A percentile compares a stretch with the other conserved stretches of the same genome.
These are phyloP conservation scores for Trichoderma atroviride DNA, from an alignment of 2,329 filamentous ascomycete genomes.

Conservation along the genomic window DNA sequence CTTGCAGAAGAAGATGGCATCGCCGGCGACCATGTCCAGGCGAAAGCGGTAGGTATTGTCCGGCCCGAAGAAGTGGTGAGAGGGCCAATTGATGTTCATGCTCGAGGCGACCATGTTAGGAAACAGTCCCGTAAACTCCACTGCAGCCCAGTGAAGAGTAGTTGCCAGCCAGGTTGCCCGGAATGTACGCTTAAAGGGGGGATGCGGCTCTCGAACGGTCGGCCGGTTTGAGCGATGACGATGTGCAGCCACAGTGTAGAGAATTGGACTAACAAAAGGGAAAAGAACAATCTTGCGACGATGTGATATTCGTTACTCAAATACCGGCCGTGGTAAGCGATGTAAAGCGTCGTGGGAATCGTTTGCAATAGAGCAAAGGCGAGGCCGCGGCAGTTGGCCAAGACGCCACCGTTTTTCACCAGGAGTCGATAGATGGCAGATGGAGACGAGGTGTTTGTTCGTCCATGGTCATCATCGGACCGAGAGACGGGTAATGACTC, in stretches of 20 bases:
- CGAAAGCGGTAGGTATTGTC: constrained; percentile 39
- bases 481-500: constrained; percentile 35
- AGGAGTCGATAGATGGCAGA: constrained; percentile 59
- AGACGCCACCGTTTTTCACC: constrained; percentile 62
- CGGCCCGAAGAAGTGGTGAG: constrained; percentile 42
- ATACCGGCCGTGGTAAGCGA: background rate
- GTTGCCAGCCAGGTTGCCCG: constrained; percentile 70
- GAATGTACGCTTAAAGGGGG: constrained; percentile 66
- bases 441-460: constrained; percentile 50
- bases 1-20: constrained; percentile 43
- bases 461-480: constrained; percentile 41
- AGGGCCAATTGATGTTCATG: constrained; percentile 48
- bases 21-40: constrained; percentile 41
- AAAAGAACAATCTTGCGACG: constrained; percentile 45
- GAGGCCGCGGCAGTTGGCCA: constrained; percentile 71
- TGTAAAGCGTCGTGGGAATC: constrained; percentile 41
- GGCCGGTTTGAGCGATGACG: constrained; percentile 70
- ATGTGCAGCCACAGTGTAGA: constrained; percentile 82
- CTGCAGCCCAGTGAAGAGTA: constrained; percentile 61
- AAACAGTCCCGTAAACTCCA: constrained; percentile 53
- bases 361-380: constrained; percentile 49
- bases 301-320: background rate
- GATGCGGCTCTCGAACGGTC: constrained; percentile 69
- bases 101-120: constrained; percentile 48
- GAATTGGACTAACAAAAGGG: constrained; percentile 68